Evolutionary conservation across 129 eudicot species (phyloP), one percentile per base, ranked within the genome.

Genomic region (Artemisia argyi): DNA sequence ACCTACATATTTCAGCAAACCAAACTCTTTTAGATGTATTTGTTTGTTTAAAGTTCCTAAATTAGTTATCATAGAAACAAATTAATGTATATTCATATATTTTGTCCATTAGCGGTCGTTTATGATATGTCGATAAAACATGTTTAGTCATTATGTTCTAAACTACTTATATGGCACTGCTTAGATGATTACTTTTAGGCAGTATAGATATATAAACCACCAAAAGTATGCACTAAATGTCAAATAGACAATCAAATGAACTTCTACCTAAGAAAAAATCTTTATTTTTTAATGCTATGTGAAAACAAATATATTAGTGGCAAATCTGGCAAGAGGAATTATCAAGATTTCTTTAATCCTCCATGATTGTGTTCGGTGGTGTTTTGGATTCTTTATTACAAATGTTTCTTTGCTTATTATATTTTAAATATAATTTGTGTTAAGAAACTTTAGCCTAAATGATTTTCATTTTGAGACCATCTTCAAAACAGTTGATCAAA

Each of bases 1-100:
- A 64, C 82, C 77, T 78, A 46, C 67, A 78, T 46, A n/a, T 52
- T 77, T 52, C 44, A 63, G 62, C 72, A 63, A 70, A 42, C 35
- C 66, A 77, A 56, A 61, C 71, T 48, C 53, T 22, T 69, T 77
- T 65, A 54, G n/a, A 73, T 19, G 30, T 17, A 15, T 5, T 51
- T 17, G 32, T 59, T 47, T 59, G 13, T 39, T 39, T 7, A 7
- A 7, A 39, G 11, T 7, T 39, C 46, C 46, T 39, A 39, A 7
- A 39, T 39, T 7, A 39, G 46, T 39, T 35, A 35, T 35, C 10
- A 39, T 39, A 39, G 10, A 39, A 7, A 39, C 46, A 39, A 39
- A 7, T 39, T 39, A 2, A 39, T 39, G 46, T 39, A 39, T 39
- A 39, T 1, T 39, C 0, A 7, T 39, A 8, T 39, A 39, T 39